Evolutionary conservation across 2,329 filamentous ascomycete genomes (phyloP).

Genomic region (Clonostachys byssicola): DNA sequence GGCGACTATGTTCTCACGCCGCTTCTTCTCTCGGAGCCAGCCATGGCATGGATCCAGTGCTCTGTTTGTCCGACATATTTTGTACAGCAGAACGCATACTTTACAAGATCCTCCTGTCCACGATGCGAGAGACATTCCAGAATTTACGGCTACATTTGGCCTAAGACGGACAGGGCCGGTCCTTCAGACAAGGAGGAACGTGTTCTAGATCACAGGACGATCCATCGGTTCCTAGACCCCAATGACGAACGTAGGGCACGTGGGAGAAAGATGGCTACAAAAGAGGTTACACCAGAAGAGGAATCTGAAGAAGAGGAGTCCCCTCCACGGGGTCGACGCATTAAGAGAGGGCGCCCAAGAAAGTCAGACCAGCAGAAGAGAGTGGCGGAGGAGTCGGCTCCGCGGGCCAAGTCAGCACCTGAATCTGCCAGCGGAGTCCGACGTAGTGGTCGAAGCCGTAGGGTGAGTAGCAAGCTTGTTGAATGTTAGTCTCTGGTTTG

Average conservation of each 20-base stretch:
- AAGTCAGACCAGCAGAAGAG: background rate
- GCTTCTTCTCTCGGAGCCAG: constrained; percentile 68
- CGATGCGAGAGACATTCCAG: constrained; percentile 94
- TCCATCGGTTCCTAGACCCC: constrained; percentile 77
- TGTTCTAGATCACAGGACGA: constrained; percentile 77
- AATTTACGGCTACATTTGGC: constrained; percentile 92
- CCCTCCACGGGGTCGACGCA: constrained; percentile 15
- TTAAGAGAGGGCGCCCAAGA: constrained; percentile 6
- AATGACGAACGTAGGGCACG: constrained; percentile 60
- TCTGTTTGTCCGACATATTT: constrained; percentile 79
- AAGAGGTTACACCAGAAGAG: constrained; percentile 12
- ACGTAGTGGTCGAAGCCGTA: constrained; percentile 26
- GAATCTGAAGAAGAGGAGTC: constrained; percentile 12
- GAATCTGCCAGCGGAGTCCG: constrained; percentile 9
- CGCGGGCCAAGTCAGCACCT: background rate
- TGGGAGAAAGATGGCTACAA: constrained; percentile 24
- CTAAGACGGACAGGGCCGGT: constrained; percentile 83
- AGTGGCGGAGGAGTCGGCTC: background rate
- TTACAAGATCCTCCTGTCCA: constrained; percentile 80
- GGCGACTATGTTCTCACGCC: constrained; percentile 83
- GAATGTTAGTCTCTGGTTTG: background rate
- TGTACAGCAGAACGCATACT: constrained; percentile 84
- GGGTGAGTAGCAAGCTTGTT: constrained; percentile 21
- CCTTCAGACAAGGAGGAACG: constrained; percentile 67
- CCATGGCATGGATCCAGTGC: constrained; percentile 84